phyloP scores from a whole-genome alignment of 2,329 filamentous ascomycete species.

The Colletotrichum lupini region DNA sequence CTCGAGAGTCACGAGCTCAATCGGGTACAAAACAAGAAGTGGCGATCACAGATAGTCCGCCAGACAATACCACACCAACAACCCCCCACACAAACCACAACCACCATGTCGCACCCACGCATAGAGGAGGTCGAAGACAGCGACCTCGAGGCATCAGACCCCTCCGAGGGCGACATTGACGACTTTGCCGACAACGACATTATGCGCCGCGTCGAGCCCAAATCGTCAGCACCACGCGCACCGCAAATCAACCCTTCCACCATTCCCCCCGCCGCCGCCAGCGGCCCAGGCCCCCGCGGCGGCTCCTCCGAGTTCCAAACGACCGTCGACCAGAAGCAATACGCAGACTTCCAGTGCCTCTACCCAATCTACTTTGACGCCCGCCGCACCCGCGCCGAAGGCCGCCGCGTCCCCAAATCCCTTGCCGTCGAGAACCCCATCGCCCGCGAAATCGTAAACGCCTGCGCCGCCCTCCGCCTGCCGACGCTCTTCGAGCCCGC shows the following conservation, averaged over 20 bases:
- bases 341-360: slow-evolving; percentile 86
- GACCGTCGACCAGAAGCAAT: slow-evolving; percentile 62
- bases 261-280: slow-evolving; percentile 48
- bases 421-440: slow-evolving; percentile 87
- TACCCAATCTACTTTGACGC: slow-evolving; percentile 97
- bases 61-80: slow-evolving; percentile 19
- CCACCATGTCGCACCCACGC: slow-evolving; percentile 81
- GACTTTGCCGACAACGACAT: slow-evolving; percentile 70
- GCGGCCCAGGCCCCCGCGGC: slow-evolving; percentile 49
- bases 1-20: background rate
- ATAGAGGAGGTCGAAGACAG: slow-evolving; percentile 94
- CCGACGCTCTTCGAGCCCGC: slow-evolving; percentile 87
- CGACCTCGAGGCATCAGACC: slow-evolving; percentile 79
- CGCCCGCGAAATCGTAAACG: slow-evolving; percentile 88
- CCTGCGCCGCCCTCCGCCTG: slow-evolving; percentile 78
- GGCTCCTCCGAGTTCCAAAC: slow-evolving; percentile 40
- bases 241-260: slow-evolving; percentile 47
- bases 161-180: slow-evolving; percentile 85
- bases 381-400: slow-evolving; percentile 77
- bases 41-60: slow-evolving; percentile 3
- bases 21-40: background rate
- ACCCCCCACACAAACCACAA: background rate
- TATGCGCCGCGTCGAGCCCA: slow-evolving; percentile 56
- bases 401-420: slow-evolving; percentile 78
- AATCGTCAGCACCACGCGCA: slow-evolving; percentile 43